These are phyloP conservation scores for Globisporangium splendens DNA, from an alignment of 352 stramenopile genomes.

Conservation along the genomic window DNA sequence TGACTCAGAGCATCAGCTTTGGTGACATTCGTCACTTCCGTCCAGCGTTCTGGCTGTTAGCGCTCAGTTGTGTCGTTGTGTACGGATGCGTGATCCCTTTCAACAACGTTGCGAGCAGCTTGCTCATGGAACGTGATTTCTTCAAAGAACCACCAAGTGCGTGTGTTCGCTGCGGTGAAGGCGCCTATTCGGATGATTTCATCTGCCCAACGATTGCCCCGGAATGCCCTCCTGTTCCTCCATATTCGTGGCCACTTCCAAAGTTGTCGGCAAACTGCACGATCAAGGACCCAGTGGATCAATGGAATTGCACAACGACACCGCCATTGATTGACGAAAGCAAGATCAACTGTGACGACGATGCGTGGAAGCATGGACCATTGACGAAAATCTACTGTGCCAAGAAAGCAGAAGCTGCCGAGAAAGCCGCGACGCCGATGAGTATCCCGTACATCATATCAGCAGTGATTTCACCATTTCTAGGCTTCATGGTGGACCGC, in stretches of 20 bases:
- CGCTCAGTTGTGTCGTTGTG: constrained; percentile 88
- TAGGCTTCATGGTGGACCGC: constrained; percentile 90
- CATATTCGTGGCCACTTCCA: constrained; percentile 70
- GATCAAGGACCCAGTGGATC: constrained; percentile 55
- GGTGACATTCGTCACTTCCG: constrained; percentile 77
- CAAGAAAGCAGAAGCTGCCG: constrained; percentile 59
- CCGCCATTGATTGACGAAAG: constrained; percentile 62
- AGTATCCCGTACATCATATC: constrained; percentile 93
- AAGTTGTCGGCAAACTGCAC: constrained; percentile 70
- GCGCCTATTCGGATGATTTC: constrained; percentile 42
- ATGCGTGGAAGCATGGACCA: constrained; percentile 66
- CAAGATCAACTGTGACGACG: constrained; percentile 81
- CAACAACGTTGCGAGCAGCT: constrained; percentile 91
- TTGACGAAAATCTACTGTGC: constrained; percentile 58
- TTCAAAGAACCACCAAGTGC: constrained; percentile 56
- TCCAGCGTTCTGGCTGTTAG: constrained; percentile 87
- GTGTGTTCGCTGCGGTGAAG: constrained; percentile 56
- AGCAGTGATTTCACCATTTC: constrained; percentile 84
- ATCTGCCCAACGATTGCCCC: constrained; percentile 49
- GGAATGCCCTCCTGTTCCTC: constrained; percentile 58
- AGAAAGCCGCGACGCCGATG: constrained; percentile 84
- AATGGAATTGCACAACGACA: constrained; percentile 47
- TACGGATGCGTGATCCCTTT: constrained; percentile 94
- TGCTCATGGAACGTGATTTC: constrained; percentile 91
- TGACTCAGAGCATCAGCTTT: constrained; percentile 56